phyloP scores from a whole-genome alignment of 768 basidiomycete species.

The Arthromyces matolae region DNA sequence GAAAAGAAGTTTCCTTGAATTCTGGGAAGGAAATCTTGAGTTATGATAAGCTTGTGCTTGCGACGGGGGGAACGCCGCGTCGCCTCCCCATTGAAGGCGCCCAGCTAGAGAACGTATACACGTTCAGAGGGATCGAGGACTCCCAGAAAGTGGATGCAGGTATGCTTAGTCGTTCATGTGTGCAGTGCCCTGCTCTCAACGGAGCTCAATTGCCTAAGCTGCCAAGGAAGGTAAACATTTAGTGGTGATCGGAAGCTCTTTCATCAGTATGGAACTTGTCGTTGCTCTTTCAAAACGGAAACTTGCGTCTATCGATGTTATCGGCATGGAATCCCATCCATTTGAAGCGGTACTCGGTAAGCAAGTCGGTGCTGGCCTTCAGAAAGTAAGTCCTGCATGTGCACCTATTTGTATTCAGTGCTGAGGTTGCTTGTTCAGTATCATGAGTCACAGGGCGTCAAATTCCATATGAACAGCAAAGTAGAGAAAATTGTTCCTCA shows the following conservation, averaged over 20 bases:
- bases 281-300: conserved; percentile 68
- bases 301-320: conserved; percentile 76
- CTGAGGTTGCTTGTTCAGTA: conserved; percentile 39
- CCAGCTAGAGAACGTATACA: conserved; percentile 72
- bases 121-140: conserved; percentile 68
- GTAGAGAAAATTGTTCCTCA: conserved; percentile 65
- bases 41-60: conserved; percentile 79
- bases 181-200: background rate
- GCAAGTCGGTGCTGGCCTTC: conserved; percentile 71
- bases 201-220: conserved; percentile 30
- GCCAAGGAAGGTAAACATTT: conserved; percentile 69
- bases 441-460: conserved; percentile 78
- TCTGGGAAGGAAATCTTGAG: conserved; percentile 52
- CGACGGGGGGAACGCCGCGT: conserved; percentile 71
- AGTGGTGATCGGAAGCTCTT: conserved; percentile 85
- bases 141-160: conserved; percentile 69
- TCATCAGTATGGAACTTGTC: conserved; percentile 93
- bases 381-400: conserved; percentile 50
- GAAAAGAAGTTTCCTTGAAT: conserved; percentile 61
- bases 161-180: conserved; percentile 27
- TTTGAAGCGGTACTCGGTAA: conserved; percentile 81
- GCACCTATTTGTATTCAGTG: background rate
- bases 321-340: conserved; percentile 79
- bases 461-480: conserved; percentile 74
- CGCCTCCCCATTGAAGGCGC: conserved; percentile 74